phyloP scores from a whole-genome alignment of 352 stramenopile species.

The Globisporangium rhizosaccharum region DNA sequence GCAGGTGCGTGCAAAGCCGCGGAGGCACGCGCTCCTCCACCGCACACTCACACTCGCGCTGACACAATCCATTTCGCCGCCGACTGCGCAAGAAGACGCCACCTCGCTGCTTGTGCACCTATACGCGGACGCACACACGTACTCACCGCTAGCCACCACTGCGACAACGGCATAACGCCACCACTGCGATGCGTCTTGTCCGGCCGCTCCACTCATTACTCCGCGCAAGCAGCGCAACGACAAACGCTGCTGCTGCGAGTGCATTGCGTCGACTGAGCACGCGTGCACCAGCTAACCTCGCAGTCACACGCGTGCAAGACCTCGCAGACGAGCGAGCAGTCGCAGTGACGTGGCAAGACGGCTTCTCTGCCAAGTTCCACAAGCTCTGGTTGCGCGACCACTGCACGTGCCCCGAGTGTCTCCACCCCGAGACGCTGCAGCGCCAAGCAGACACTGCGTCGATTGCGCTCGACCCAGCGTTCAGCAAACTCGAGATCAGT shows the following conservation, averaged over 20 bases:
- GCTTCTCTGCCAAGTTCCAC: conserved; percentile 73
- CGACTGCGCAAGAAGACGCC: not conserved
- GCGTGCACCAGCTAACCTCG: conserved; percentile 1
- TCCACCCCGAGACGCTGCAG: conserved; percentile 69
- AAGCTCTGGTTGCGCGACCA: conserved; percentile 85
- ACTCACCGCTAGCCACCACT: conserved; percentile 1
- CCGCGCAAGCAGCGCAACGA: not conserved
- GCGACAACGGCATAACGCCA: not conserved
- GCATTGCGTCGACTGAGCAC: not conserved
- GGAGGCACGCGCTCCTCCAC: not conserved
- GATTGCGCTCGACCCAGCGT: conserved; percentile 49
- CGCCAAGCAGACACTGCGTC: conserved; percentile 74
- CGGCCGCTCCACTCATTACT: conserved; percentile 10
- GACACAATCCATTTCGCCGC: conserved; percentile 11
- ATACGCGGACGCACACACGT: not conserved
- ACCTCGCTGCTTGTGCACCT: not conserved
- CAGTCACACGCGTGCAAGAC: conserved; percentile 43
- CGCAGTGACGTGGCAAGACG: conserved; percentile 70
- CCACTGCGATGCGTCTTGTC: conserved; percentile 9
- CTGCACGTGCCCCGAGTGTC: conserved; percentile 59
- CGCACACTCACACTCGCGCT: not conserved
- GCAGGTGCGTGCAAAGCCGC: conserved; percentile 14
- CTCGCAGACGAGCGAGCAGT: conserved; percentile 45
- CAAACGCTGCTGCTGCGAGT: not conserved
- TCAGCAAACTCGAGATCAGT: conserved; percentile 32